A percentile compares a stretch with the other conserved stretches of the same genome.
Conservation (phyloP, 2,329 filamentous ascomycete species). For the Pseudocercospora fuligena region DNA sequence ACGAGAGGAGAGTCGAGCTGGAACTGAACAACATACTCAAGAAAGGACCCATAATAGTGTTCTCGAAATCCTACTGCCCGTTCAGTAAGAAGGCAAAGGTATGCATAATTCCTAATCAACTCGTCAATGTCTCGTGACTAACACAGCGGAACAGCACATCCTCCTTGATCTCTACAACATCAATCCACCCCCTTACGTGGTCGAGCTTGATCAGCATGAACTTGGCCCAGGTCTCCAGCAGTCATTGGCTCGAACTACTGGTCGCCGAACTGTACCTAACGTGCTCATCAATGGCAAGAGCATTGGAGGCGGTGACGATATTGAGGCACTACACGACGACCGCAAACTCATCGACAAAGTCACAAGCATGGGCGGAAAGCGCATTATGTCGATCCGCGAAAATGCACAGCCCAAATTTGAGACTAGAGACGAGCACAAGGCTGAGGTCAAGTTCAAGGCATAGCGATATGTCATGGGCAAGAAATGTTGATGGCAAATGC, state of each 20-base stretch:
- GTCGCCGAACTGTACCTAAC: slow-evolving; percentile 87
- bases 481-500: not conserved
- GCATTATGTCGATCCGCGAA: slow-evolving; percentile 47
- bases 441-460: slow-evolving; percentile 30
- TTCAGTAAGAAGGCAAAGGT: slow-evolving; percentile 82
- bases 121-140: not conserved
- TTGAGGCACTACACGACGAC: slow-evolving; percentile 66
- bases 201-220: slow-evolving; percentile 85
- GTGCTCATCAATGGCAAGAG: slow-evolving; percentile 85
- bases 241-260: slow-evolving; percentile 73
- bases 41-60: slow-evolving; percentile 87
- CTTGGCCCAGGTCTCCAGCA: slow-evolving; percentile 74
- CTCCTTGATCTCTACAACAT: slow-evolving; percentile 85
- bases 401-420: slow-evolving; percentile 16
- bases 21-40: slow-evolving; percentile 82
- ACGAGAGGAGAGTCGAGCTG: slow-evolving; percentile 68
- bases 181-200: slow-evolving; percentile 79
- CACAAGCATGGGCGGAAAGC: slow-evolving; percentile 72
- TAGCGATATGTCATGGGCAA: slow-evolving; percentile 7
- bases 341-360: slow-evolving; percentile 74
- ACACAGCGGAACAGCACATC: slow-evolving; percentile 53
- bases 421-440: slow-evolving; percentile 12
- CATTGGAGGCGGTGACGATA: slow-evolving; percentile 88
- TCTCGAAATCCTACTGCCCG: slow-evolving; percentile 93
- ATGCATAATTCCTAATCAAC: slow-evolving; percentile 2